Evolutionary conservation across 1,284 basidiomycete species (phyloP).

Genomic region (Malassezia globosa): DNA sequence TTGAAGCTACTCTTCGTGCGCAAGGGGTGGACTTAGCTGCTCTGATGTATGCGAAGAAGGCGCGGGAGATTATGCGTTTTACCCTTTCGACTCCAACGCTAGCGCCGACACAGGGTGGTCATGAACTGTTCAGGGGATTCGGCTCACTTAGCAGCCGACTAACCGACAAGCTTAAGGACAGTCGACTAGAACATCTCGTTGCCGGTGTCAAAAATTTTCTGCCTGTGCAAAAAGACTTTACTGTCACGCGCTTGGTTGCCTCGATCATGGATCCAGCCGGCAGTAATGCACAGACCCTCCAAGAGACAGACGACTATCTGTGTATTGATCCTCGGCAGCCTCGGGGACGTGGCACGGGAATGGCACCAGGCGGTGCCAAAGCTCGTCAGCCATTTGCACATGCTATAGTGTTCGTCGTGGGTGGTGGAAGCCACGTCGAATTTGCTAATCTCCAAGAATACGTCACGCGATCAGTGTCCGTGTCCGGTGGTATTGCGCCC

Average conservation of each 20-base stretch:
- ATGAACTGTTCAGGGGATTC: slow-evolving; percentile 79
- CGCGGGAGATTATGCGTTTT: slow-evolving; percentile 91
- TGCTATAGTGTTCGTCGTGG: slow-evolving; percentile 85
- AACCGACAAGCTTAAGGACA: slow-evolving; percentile 83
- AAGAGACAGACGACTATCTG: slow-evolving; percentile 88
- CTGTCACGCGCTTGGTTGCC: slow-evolving; percentile 81
- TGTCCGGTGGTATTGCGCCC: slow-evolving; percentile 33
- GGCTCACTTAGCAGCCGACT: slow-evolving; percentile 72
- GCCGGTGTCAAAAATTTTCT: slow-evolving; percentile 97
- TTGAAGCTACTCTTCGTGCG: slow-evolving; percentile 52
- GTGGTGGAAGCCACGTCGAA: slow-evolving; percentile 93
- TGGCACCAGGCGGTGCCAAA: slow-evolving; percentile 17
- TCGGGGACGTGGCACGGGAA: slow-evolving; percentile 20
- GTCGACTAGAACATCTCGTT: slow-evolving; percentile 81
- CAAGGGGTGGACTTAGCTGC: slow-evolving; percentile 65
- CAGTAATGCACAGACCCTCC: slow-evolving; percentile 57
- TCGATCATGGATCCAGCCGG: slow-evolving; percentile 91
- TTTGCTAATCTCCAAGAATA: slow-evolving; percentile 67
- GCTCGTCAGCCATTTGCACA: slow-evolving; percentile 61
- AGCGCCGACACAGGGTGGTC: slow-evolving; percentile 50
- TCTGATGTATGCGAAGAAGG: slow-evolving; percentile 82
- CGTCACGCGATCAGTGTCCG: slow-evolving; percentile 23
- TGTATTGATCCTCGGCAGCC: slow-evolving; percentile 66
- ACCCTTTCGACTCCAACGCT: slow-evolving; percentile 72
- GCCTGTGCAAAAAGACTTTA: slow-evolving; percentile 83